phyloP scores from a whole-genome alignment of 305 asterid genomes.

The Fraxinus latifolia region DNA sequence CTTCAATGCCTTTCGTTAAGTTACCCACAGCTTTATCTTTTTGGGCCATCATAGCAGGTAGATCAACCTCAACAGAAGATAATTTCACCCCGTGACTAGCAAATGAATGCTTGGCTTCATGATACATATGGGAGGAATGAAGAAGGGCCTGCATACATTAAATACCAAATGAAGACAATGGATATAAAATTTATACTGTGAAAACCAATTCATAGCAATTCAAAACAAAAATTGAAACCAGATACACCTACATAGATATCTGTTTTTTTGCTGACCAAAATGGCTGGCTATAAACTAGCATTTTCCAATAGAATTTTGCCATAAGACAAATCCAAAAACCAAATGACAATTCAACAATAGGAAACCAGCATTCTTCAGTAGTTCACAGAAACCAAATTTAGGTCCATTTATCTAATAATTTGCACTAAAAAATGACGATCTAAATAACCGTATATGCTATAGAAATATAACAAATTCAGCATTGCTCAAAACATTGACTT shows the following conservation, averaged over 20 bases:
- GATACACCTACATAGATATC: constrained; percentile 35
- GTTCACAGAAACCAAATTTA: neutral
- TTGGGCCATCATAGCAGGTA: constrained; percentile 91
- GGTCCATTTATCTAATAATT: neutral
- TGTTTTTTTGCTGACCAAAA: constrained; percentile 26
- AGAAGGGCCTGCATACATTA: constrained; percentile 74
- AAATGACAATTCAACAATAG: neutral
- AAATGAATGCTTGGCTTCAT: constrained; percentile 87
- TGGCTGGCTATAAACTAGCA: neutral
- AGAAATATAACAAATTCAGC: neutral
- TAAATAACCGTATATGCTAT: neutral
- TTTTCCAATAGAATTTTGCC: neutral
- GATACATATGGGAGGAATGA: constrained; percentile 96
- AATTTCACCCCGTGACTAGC: constrained; percentile 83
- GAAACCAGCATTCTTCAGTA: neutral
- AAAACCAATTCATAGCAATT: neutral
- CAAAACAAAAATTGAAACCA: neutral
- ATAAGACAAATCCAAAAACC: neutral
- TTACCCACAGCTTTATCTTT: constrained; percentile 89
- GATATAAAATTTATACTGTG: neutral
- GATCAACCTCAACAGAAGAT: constrained; percentile 80
- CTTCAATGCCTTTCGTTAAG: constrained; percentile 90
- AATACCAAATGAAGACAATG: constrained; percentile 8
- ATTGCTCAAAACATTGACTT: neutral
- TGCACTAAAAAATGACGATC: neutral